Conservation (phyloP, 768 basidiomycete species). For the Boletus pseudo-olivaceus region DNA sequence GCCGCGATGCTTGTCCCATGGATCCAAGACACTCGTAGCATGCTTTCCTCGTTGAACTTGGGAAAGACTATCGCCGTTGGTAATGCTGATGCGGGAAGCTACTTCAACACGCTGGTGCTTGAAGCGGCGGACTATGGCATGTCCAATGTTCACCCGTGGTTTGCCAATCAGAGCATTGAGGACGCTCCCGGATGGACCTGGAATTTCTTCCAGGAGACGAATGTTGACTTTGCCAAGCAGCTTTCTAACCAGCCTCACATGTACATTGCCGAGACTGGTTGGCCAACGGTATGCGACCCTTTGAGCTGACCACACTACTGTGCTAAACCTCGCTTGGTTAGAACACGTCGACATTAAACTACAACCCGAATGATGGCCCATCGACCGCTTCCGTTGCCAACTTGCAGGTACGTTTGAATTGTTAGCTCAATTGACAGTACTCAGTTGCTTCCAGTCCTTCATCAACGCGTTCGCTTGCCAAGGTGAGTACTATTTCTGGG, state of each 20-base stretch:
- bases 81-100: slow-evolving; percentile 81
- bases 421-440: background rate
- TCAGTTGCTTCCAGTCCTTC: slow-evolving; percentile 54
- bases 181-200: slow-evolving; percentile 78
- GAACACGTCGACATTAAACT: slow-evolving; percentile 54
- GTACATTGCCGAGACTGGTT: slow-evolving; percentile 95
- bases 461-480: slow-evolving; percentile 81
- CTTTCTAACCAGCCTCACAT: slow-evolving; percentile 73
- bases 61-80: slow-evolving; percentile 66
- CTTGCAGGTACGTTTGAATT: slow-evolving; percentile 44
- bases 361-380: slow-evolving; percentile 63
- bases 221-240: slow-evolving; percentile 52
- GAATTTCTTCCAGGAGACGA: slow-evolving; percentile 67
- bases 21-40: slow-evolving; percentile 62
- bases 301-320: background rate
- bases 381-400: slow-evolving; percentile 58
- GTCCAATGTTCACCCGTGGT: slow-evolving; percentile 94
- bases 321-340: slow-evolving; percentile 23
- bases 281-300: slow-evolving; percentile 59
- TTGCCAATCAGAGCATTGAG: slow-evolving; percentile 70
- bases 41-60: slow-evolving; percentile 55
- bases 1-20: slow-evolving; percentile 59
- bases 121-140: slow-evolving; percentile 68
- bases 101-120: slow-evolving; percentile 72
- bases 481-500: slow-evolving; percentile 14